Base-by-base conservation (phyloP, 345 rosid genomes). In the Camelina sativa region DNA sequence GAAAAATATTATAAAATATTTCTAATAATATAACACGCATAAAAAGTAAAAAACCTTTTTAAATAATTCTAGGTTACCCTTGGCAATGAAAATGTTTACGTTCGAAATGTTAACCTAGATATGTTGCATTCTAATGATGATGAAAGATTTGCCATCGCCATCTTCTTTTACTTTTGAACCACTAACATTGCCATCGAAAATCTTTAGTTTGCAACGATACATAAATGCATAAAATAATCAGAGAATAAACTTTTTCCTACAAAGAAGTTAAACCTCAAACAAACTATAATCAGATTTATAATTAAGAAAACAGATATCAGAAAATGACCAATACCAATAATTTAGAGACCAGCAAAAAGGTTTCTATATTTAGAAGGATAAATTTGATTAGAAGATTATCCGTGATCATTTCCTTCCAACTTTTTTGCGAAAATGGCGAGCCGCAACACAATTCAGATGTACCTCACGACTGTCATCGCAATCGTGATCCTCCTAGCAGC, bases 211-310 rank as follows among this genome's bases (percentile, higher is more conserved):
- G 15, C 0, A 4, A 5, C n/a, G 25, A 50, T 19, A 4, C 8
- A 20, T 20, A 20, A 11, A 52, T 50, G 54, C 10, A 19, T 19
- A 11, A 22, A 5, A 11, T 11, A 12, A 6, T 25, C 58, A 8
- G 58, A 23, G 8, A 12, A 10, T 51, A 23, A 6, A 10, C 47
- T 11, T 51, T 48, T 55, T 71, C 76, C 80, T 77, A 32, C 16
- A 65, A 71, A 4, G 0, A 71, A 20, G 76, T 56, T 65, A 12
- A 51, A 71, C 80, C 76, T 56, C 76, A 71, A 71, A 55, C 16
- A 71, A 71, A 46, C 16, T 16, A 17, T 17, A 22, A 70, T 16
- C 61, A 32, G 52, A 30, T 5, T 2, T 15, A 2, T 62, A 62
- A 4, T 43, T 17, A 44, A 64, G 58, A 54, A 69, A 50, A 66